Evolutionary conservation across 305 asterid genomes (phyloP), one percentile per base, ranked within the genome.

Genomic region (Fraxinus sp.): DNA sequence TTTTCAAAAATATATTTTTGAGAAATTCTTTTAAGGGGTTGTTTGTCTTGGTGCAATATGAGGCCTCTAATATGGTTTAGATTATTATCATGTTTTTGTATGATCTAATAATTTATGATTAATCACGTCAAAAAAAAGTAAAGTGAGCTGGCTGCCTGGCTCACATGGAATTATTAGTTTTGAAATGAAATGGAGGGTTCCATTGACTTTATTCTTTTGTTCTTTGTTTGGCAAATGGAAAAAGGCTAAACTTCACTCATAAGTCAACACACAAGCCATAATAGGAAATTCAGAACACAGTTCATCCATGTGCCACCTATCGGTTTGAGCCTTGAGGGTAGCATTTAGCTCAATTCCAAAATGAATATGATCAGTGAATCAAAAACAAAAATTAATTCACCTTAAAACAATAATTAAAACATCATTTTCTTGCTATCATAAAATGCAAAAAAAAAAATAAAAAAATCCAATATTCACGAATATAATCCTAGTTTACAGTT

Each of bases 141-240:
- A 76, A 33, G 57, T 83, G 83, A 86, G 83, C 81, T 84, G 82
- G 71, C 82, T 24, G 26, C 26, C 26, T 24, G 26, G 30, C 30
- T 59, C 76, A 79, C 85, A 79, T 85, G 82, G 64, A 59, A 82
- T 55, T 79, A 80, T 75, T 75, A 7, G 57, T 59, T 37, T 36
- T 22, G 28, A 35, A 55, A 32, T 4, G 64, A 16, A 16, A 9
- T 24, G 52, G 83, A 41, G 55, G 79, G 64, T 59, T 36, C 49
- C 76, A 18, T 85, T 82, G 86, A 79, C 82, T 85, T 76, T 32
- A 73, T 41, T 73, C 64, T 82, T 85, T 76, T 32, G 57, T 41
- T 73, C 64, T 82, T 82, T 57, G 76, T 79, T 70, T 83, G 78
- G 62, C 73, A 33, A 77, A 71, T 71, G 76, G 76, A 5, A 71